Conservation (phyloP, 148 eudicot genomes). For the Diospyros lotus region DNA sequence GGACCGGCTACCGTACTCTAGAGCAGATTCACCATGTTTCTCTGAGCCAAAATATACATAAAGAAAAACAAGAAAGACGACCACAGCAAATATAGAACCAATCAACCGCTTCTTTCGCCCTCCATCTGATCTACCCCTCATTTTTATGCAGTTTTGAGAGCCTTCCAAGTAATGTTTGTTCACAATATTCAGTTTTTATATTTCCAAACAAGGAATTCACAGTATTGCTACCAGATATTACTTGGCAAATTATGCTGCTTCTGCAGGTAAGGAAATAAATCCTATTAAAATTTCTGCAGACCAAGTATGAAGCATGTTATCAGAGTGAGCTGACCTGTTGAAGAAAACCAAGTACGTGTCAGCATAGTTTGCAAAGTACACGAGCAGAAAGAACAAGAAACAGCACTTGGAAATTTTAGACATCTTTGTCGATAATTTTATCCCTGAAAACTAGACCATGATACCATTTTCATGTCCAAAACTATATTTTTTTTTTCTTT, state of each 20-base stretch:
- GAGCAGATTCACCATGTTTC: conserved; percentile 63
- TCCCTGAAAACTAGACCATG: neutral
- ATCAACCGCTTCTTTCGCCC: conserved; percentile 79
- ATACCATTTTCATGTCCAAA: neutral
- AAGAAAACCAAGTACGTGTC: conserved; percentile 7
- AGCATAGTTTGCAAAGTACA: conserved; percentile 3
- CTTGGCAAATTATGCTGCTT: neutral
- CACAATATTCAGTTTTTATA: conserved; percentile 7
- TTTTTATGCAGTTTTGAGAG: conserved; percentile 18
- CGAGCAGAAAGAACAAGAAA: neutral
- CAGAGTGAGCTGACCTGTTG: neutral
- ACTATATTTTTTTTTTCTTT: neutral
- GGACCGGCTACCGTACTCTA: conserved; percentile 90
- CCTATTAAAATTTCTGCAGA: neutral
- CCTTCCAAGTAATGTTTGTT: conserved; percentile 5
- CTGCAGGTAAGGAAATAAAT: neutral
- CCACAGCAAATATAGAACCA: conserved; percentile 42
- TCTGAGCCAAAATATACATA: conserved; percentile 79
- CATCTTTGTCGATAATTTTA: neutral
- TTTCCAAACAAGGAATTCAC: conserved; percentile 19
- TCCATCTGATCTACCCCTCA: conserved; percentile 90
- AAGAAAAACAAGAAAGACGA: conserved; percentile 56
- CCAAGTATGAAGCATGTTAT: neutral
- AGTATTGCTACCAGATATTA: neutral
- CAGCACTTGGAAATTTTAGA: neutral